These are phyloP conservation scores for Candida khao-thaluensis DNA, from an alignment of 805 yeast species.

Conservation along the genomic window DNA sequence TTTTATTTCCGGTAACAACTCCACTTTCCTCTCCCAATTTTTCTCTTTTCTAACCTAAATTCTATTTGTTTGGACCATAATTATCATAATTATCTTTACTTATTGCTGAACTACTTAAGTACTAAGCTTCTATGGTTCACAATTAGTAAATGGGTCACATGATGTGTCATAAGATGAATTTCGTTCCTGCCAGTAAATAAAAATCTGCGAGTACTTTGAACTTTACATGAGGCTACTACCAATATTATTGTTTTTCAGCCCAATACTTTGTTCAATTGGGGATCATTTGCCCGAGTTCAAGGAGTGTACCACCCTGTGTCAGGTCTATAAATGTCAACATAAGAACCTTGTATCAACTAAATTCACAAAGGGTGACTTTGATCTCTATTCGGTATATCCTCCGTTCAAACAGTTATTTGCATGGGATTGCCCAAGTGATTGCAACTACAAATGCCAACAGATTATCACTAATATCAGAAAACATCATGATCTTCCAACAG, in stretches of 20 bases:
- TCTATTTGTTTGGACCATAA: too few relatives aligned
- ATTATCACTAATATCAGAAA: slow-evolving; percentile 25
- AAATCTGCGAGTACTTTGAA: too few relatives aligned
- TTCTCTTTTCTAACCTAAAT: too few relatives aligned
- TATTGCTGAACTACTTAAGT: too few relatives aligned
- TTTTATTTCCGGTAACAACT: too few relatives aligned
- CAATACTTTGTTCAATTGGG: slow-evolving; percentile 20
- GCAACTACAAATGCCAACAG: slow-evolving; percentile 42
- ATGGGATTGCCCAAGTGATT: slow-evolving; percentile 39
- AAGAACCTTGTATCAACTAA: slow-evolving; percentile 6
- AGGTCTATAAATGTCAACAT: slow-evolving; percentile 18
- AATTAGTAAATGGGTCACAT: too few relatives aligned
- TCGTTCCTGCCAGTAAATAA: too few relatives aligned
- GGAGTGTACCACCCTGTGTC: slow-evolving; percentile 27
- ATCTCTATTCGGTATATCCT: slow-evolving; percentile 15
- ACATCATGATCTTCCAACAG: slow-evolving; percentile 23
- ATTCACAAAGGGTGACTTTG: slow-evolving; percentile 13
- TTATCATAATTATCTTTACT: too few relatives aligned
- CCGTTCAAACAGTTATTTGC: slow-evolving; percentile 20
- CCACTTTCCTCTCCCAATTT: too few relatives aligned
- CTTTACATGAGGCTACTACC: too few relatives aligned
- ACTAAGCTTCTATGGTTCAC: too few relatives aligned
- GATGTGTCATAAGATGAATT: too few relatives aligned
- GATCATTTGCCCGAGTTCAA: slow-evolving; percentile 32
- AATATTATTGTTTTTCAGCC: not conserved